Evolutionary conservation across 1,284 basidiomycete genomes (phyloP).

Genomic region (Apiotrichum akiyoshidainum): DNA sequence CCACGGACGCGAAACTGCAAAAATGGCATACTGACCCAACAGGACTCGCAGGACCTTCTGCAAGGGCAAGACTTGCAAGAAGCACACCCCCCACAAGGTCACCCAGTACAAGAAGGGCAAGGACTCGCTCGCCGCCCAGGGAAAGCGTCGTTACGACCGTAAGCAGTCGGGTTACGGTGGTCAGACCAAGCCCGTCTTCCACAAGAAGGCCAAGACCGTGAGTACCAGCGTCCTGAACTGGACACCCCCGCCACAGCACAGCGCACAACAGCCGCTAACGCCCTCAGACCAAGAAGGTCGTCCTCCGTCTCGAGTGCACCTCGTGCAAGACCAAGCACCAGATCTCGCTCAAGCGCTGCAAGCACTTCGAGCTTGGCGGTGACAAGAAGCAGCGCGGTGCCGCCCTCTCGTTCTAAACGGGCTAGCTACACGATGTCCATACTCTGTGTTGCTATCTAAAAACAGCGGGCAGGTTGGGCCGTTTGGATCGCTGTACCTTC

Average conservation of each 20-base stretch:
- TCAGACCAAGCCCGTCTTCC: constrained; percentile 99
- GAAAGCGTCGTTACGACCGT: constrained; percentile 99
- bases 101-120: constrained; percentile 99
- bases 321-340: constrained; percentile 99
- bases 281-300: constrained; percentile 90
- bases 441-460: background rate
- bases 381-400: constrained; percentile 98
- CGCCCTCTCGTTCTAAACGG: constrained; percentile 34
- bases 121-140: constrained; percentile 92
- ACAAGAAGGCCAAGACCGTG: constrained; percentile 61
- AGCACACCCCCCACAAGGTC: constrained; percentile 97
- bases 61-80: constrained; percentile 98
- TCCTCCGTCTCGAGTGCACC: constrained; percentile 95
- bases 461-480: background rate
- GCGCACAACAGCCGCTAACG: too few relatives aligned
- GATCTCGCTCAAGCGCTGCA: constrained; percentile 95
- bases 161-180: constrained; percentile 99
- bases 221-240: constrained; percentile 10
- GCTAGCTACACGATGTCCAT: background rate
- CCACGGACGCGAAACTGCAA: too few relatives aligned
- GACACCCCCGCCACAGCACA: too few relatives aligned
- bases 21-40: constrained; percentile 9
- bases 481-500: background rate
- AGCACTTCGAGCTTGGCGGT: constrained; percentile 99
- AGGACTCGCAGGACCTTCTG: constrained; percentile 61